These are phyloP conservation scores for Zymoseptoria brevis DNA, from an alignment of 2,329 filamentous ascomycete species.

Conservation along the genomic window DNA sequence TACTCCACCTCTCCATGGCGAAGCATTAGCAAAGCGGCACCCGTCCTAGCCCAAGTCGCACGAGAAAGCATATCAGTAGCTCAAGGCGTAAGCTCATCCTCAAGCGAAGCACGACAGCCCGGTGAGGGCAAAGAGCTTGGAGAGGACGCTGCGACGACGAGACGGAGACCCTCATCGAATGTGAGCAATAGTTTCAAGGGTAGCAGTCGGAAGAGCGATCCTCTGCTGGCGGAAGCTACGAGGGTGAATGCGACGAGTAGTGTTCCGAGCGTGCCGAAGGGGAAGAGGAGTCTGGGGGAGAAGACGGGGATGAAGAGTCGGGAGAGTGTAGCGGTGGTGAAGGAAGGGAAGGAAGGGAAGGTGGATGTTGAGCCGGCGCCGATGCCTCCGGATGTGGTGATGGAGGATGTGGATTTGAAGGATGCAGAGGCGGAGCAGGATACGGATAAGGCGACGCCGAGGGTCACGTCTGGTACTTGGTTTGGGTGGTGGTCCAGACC, in stretches of 20 bases:
- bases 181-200: constrained; percentile 36
- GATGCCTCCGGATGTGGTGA: constrained; percentile 36
- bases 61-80: constrained; percentile 40
- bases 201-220: constrained; percentile 37
- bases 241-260: constrained; percentile 37
- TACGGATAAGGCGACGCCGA: constrained; percentile 16
- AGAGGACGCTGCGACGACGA: constrained; percentile 20
- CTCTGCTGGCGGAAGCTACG: constrained; percentile 39
- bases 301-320: constrained; percentile 18
- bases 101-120: not conserved
- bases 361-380: constrained; percentile 32
- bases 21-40: constrained; percentile 35
- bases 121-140: not conserved
- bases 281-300: constrained; percentile 17
- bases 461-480: constrained; percentile 31
- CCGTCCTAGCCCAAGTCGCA: constrained; percentile 40
- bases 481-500: constrained; percentile 45
- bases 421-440: constrained; percentile 12
- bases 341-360: constrained; percentile 12
- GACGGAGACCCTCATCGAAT: constrained; percentile 22
- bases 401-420: constrained; percentile 17
- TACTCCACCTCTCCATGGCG: constrained; percentile 35
- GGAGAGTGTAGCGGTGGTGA: constrained; percentile 8
- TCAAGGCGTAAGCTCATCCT: constrained; percentile 33
- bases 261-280: constrained; percentile 21